phyloP scores from a whole-genome alignment of 352 stramenopile genomes.

The Pythium oligandrum region DNA sequence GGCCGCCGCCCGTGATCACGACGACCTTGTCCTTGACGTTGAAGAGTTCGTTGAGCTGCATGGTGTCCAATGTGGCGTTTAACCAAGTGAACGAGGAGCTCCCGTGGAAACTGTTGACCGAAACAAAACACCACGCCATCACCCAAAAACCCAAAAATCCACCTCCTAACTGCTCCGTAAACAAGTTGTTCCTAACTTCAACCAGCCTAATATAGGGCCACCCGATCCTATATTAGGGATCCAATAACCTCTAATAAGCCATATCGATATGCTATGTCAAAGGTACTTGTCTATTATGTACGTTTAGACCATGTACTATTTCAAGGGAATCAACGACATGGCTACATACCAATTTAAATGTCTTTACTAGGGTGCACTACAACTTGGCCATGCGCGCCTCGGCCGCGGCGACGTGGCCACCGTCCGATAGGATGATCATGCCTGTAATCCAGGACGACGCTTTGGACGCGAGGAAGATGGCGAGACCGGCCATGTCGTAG shows the following conservation, averaged over 20 bases:
- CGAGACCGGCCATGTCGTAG: slow-evolving; percentile 91
- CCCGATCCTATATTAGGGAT: not conserved
- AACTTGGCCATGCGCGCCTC: slow-evolving; percentile 30
- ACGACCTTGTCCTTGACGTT: slow-evolving; percentile 74
- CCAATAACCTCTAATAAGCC: too few relatives aligned
- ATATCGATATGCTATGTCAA: too few relatives aligned
- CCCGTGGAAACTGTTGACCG: slow-evolving; percentile 10
- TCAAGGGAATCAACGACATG: not conserved
- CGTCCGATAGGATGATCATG: slow-evolving; percentile 88
- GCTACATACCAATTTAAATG: not conserved
- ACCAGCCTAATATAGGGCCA: slow-evolving; percentile 6
- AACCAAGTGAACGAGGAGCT: too few relatives aligned
- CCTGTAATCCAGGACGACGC: slow-evolving; percentile 91
- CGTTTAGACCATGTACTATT: too few relatives aligned
- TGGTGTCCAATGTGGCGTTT: not conserved
- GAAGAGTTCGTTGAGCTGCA: slow-evolving; percentile 49
- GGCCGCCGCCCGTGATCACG: slow-evolving; percentile 90
- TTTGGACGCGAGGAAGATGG: slow-evolving; percentile 89
- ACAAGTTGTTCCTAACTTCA: slow-evolving; percentile 23
- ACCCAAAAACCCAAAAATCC: too few relatives aligned
- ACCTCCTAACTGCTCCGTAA: slow-evolving; percentile 14
- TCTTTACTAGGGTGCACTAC: not conserved
- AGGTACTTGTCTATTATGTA: too few relatives aligned
- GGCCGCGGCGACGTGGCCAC: slow-evolving; percentile 57
- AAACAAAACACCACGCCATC: slow-evolving; percentile 7